A percentile compares a stretch with the other conserved stretches of the same genome.
These are phyloP conservation scores for Ceriops tagal DNA, from an alignment of 345 rosid species.

Conservation along the genomic window DNA sequence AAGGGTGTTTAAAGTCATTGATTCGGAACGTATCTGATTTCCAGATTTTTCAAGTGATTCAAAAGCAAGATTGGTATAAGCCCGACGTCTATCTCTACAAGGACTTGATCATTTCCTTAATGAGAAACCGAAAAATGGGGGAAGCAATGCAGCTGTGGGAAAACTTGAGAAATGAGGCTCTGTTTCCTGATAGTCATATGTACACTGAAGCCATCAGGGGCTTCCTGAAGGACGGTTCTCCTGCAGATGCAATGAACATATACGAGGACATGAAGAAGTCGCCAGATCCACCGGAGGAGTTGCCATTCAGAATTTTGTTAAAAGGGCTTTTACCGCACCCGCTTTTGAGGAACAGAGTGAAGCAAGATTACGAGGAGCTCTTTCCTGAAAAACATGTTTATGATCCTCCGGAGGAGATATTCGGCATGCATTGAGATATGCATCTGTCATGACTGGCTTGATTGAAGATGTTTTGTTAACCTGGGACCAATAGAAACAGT, in stretches of 20 bases:
- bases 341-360: constrained; percentile 80
- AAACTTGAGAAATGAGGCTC: constrained; percentile 61
- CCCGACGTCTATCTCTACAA: constrained; percentile 81
- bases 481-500: not conserved
- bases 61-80: constrained; percentile 76
- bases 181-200: constrained; percentile 86
- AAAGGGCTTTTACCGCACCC: constrained; percentile 92
- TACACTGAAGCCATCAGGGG: constrained; percentile 87
- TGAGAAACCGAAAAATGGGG: constrained; percentile 67
- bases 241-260: constrained; percentile 88
- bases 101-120: constrained; percentile 70
- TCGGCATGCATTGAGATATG: constrained; percentile 58
- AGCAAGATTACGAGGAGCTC: constrained; percentile 87
- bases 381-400: constrained; percentile 84
- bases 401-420: constrained; percentile 92
- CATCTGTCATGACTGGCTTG: not conserved
- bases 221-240: constrained; percentile 74
- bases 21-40: constrained; percentile 13
- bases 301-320: constrained; percentile 82
- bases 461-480: not conserved
- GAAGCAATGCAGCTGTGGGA: constrained; percentile 78
- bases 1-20: not conserved
- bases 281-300: constrained; percentile 86
- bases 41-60: constrained; percentile 72
- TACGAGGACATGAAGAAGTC: constrained; percentile 92